phyloP scores from a whole-genome alignment of 495 filamentous ascomycete species.

The Podospora appendiculata region DNA sequence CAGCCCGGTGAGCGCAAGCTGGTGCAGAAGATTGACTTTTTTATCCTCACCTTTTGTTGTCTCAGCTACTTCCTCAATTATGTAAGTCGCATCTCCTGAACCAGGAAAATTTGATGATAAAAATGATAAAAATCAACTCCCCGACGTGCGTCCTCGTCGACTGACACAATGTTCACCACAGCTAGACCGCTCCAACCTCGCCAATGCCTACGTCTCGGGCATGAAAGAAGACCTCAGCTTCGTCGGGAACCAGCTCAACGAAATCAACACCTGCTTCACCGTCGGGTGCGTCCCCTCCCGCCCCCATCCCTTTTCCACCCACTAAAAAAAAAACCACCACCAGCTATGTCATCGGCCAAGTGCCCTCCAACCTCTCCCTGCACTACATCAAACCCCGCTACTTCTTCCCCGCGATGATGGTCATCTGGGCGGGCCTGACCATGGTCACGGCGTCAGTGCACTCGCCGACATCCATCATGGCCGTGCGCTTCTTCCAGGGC shows the following conservation, averaged over 20 bases:
- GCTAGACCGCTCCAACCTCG: conserved; percentile 52
- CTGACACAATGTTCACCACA: not conserved
- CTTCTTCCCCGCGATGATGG: conserved; percentile 55
- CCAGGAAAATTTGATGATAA: not conserved
- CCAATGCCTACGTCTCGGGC: conserved; percentile 58
- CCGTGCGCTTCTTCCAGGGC: conserved; percentile 64
- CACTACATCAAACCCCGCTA: conserved; percentile 50
- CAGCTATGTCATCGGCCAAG: conserved; percentile 47
- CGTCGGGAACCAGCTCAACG: conserved; percentile 48
- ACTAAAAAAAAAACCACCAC: too few species aligned
- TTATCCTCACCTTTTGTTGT: conserved; percentile 60
- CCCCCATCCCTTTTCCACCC: too few species aligned
- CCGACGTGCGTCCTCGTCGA: not conserved
- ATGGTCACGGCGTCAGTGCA: conserved; percentile 49
- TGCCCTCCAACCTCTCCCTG: conserved; percentile 54
- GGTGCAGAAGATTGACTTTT: conserved; percentile 53
- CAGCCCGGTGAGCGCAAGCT: conserved; percentile 35
- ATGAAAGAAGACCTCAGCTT: conserved; percentile 58
- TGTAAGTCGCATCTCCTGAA: conserved; percentile 9
- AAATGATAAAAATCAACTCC: too few species aligned
- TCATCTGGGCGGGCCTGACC: conserved; percentile 53
- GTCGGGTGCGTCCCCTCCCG: conserved; percentile 16
- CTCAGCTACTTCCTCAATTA: conserved; percentile 48
- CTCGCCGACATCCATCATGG: conserved; percentile 49
- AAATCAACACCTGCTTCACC: conserved; percentile 48